Evolutionary conservation across 169 alveolate species (phyloP).

Genomic region (Eimeria mitis): DNA sequence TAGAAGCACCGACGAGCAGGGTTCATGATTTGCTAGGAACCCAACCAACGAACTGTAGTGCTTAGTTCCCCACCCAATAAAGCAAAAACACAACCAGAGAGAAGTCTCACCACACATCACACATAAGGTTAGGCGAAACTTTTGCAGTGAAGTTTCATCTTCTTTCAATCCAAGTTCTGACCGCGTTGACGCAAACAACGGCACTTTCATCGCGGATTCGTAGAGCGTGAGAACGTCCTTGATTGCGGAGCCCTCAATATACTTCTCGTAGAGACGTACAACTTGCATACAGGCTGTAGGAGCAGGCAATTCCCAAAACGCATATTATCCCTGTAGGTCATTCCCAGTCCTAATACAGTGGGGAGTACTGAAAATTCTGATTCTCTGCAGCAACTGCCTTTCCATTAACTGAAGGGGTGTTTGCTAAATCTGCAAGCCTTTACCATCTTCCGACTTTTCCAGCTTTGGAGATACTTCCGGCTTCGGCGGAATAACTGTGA

Average conservation of each 20-base stretch:
- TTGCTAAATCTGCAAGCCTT: background rate
- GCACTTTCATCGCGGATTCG: constrained; percentile 42
- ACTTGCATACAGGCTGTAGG: constrained; percentile 37
- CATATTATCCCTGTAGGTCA: background rate
- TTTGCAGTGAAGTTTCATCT: background rate
- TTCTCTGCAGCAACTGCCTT: background rate
- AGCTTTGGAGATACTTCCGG: constrained; percentile 10
- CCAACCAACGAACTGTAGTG: background rate
- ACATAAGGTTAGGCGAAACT: constrained; percentile 37
- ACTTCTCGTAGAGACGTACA: constrained; percentile 39
- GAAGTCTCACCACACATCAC: constrained; percentile 51
- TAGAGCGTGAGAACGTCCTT: constrained; percentile 25
- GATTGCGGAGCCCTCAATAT: constrained; percentile 44
- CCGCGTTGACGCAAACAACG: constrained; percentile 6
- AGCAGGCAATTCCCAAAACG: background rate
- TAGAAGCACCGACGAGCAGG: background rate
- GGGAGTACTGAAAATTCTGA: background rate
- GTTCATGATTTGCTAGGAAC: background rate
- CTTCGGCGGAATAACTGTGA: constrained; percentile 10
- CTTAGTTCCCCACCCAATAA: background rate
- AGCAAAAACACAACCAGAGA: background rate
- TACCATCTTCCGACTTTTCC: constrained; percentile 32
- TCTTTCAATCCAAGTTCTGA: constrained; percentile 7
- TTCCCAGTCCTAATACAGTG: background rate
- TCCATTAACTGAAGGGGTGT: background rate